These are phyloP conservation scores for Calocera cornea DNA, from an alignment of 768 basidiomycete genomes.

Conservation along the genomic window DNA sequence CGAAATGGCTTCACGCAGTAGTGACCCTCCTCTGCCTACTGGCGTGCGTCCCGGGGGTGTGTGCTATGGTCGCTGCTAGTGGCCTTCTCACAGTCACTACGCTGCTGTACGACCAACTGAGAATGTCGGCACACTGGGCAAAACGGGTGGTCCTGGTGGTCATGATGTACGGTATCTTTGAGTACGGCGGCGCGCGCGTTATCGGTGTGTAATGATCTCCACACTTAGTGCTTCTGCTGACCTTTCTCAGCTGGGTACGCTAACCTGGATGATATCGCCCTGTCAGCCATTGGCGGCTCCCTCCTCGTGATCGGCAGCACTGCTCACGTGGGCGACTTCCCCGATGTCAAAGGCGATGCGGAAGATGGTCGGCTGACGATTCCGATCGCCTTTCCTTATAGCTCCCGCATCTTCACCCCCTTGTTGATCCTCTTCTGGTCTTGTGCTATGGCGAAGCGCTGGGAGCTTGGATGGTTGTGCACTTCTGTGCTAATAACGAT, in stretches of 20 bases:
- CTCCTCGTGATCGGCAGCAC: constrained; percentile 19
- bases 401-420: constrained; percentile 17
- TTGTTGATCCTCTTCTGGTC: constrained; percentile 18
- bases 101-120: constrained; percentile 29
- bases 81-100: constrained; percentile 25
- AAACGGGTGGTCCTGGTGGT: constrained; percentile 30
- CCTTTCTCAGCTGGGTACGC: neutral
- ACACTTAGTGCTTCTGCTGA: neutral
- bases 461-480: constrained; percentile 14
- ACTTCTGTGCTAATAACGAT: constrained; percentile 9
- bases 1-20: constrained; percentile 28
- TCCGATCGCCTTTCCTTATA: constrained; percentile 16
- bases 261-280: neutral
- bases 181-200: constrained; percentile 29
- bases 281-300: constrained; percentile 13
- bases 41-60: constrained; percentile 26
- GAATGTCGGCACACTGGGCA: constrained; percentile 28
- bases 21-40: constrained; percentile 26
- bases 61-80: constrained; percentile 24
- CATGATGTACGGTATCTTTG: constrained; percentile 27
- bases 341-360: constrained; percentile 19
- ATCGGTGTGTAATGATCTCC: constrained; percentile 24
- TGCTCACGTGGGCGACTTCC: constrained; percentile 19
- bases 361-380: constrained; percentile 17
- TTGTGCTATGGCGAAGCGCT: constrained; percentile 13